A percentile compares a stretch with the other conserved stretches of the same genome.
Evolutionary conservation across 2,329 filamentous ascomycete species (phyloP).

Genomic region (Aspergillus ustus): DNA sequence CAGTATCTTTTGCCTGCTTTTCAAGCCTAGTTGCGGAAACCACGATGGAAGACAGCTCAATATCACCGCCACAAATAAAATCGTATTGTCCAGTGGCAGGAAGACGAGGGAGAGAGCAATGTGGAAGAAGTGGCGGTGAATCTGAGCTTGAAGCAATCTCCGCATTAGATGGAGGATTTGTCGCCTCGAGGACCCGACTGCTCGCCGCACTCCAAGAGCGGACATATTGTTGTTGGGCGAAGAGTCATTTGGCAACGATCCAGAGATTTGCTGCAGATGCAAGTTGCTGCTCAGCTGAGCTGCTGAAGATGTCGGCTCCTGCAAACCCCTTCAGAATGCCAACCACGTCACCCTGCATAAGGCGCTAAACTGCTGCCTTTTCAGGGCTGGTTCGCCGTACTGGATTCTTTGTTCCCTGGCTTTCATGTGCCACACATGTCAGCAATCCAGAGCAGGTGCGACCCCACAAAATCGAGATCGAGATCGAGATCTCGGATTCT

Average conservation of each 20-base stretch:
- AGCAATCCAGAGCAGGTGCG: neutral
- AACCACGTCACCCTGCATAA: constrained; percentile 31
- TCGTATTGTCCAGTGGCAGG: constrained; percentile 56
- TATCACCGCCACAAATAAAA: constrained; percentile 47
- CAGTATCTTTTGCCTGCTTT: constrained; percentile 29
- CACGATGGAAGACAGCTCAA: constrained; percentile 35
- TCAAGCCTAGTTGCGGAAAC: constrained; percentile 22
- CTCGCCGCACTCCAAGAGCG: constrained; percentile 25
- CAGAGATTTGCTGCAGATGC: neutral
- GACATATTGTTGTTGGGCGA: constrained; percentile 24
- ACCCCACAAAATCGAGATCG: neutral
- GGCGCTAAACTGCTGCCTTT: neutral
- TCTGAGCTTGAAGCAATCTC: constrained; percentile 18
- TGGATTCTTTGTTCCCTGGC: neutral
- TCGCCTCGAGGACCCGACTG: constrained; percentile 17
- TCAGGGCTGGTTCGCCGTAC: neutral
- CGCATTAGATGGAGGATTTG: constrained; percentile 16
- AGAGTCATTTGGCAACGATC: neutral
- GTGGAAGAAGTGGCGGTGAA: constrained; percentile 31
- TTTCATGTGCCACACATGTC: neutral
- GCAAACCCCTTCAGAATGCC: constrained; percentile 14
- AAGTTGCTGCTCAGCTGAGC: neutral
- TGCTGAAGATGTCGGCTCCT: neutral
- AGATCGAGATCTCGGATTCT: neutral
- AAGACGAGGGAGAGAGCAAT: constrained; percentile 33